These are phyloP conservation scores for Botrytis hyacinthi DNA, from an alignment of 2,329 filamentous ascomycete genomes.

Conservation along the genomic window DNA sequence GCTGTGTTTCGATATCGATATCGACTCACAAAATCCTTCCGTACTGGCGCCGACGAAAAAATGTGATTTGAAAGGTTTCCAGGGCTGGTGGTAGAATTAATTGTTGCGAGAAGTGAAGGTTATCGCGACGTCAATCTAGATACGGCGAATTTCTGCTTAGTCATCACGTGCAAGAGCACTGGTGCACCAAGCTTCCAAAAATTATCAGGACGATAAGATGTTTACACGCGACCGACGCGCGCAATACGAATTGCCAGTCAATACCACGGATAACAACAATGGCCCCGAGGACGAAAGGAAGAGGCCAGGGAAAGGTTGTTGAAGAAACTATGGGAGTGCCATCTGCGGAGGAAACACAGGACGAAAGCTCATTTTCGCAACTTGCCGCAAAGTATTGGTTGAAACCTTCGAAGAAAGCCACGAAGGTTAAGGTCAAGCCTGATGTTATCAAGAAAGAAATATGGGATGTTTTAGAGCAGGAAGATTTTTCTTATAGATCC, in stretches of 20 bases:
- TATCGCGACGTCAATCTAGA: slow-evolving; percentile 11
- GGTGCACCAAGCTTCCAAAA: slow-evolving; percentile 6
- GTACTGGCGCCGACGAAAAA: background rate
- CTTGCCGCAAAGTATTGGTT: slow-evolving; percentile 87
- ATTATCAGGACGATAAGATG: slow-evolving; percentile 13
- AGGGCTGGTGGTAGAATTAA: background rate
- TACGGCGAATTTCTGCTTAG: slow-evolving; percentile 4
- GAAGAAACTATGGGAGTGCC: slow-evolving; percentile 47
- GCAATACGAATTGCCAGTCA: slow-evolving; percentile 23
- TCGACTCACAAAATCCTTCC: background rate
- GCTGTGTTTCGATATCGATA: background rate
- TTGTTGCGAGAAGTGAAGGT: slow-evolving; percentile 12
- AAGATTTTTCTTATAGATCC: slow-evolving; percentile 73
- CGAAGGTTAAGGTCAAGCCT: slow-evolving; percentile 69
- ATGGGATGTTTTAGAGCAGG: slow-evolving; percentile 84
- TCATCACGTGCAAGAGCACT: background rate
- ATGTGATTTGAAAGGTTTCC: background rate
- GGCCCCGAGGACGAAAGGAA: slow-evolving; percentile 35
- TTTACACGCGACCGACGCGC: slow-evolving; percentile 19
- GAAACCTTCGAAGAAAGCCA: slow-evolving; percentile 56
- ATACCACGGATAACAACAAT: slow-evolving; percentile 28
- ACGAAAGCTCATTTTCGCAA: slow-evolving; percentile 69
- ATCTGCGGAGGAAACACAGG: slow-evolving; percentile 66
- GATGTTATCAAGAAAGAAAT: slow-evolving; percentile 83
- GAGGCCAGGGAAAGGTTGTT: slow-evolving; percentile 40